Base-by-base conservation (phyloP, 768 basidiomycete species). In the Austroboletus eburneus region DNA sequence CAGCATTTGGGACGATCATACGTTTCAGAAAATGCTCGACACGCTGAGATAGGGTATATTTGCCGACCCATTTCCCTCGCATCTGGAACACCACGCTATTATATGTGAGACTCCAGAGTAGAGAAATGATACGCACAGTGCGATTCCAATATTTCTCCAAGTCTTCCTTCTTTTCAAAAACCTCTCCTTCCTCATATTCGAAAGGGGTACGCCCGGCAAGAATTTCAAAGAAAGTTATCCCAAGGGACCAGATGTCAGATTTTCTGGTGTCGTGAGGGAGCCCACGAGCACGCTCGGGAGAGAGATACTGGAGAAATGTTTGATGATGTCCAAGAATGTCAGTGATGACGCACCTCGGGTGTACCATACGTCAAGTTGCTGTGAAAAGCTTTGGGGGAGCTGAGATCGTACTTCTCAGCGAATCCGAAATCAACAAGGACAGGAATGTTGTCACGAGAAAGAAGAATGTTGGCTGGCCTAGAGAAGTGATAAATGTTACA, bases 391-490 rank as follows among this genome's bases (percentile, higher is more conserved):
- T 79, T 80, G 16, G 71, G 63, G 0, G 81, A 79, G 1, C 69
- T 64, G 35, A 76, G 58, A 52, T 90, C 84, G 61, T 93, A 93
- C 54, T 80, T 81, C 59, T 95, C 89, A 2, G 95, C 91, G 57
- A 98, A 99, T 1, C 96, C 95, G 58, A 96, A 99, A 66, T 98
- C 96, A 30, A 96, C 87, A 4, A 98, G 78, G 3, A 96, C 87
- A 1, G 92, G 91, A 2, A 92, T 71, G 57, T 85, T 84, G 53
- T 83, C 75, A 45, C 70, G 67, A 1, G 88, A 87, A 38, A 99
- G 73, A 2, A 99, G 77, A 55, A 99, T 91, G 60, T 99, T 99
- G 14, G 92, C 90, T 1, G 92, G 92, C 57, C 91, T 94, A 52
- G 13, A 29, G 30, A 23, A 24, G 3, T 9, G 20, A 5, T 47